Base-by-base conservation (phyloP, 2,329 filamentous ascomycete species). In the Phaeosphaeriaceae sp. region DNA sequence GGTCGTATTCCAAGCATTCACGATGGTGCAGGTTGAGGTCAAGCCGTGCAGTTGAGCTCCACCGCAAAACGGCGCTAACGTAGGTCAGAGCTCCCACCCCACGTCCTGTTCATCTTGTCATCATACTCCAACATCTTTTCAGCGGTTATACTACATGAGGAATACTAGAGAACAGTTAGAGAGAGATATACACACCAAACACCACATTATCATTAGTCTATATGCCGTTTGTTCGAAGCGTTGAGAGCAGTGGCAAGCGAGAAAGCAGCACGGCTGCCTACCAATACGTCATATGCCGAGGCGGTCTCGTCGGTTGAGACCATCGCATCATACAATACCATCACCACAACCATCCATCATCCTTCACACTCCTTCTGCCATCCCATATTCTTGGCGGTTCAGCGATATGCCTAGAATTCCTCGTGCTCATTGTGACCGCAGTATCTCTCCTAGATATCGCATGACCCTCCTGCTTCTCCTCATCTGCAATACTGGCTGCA, bases 1-100 rank as follows among this genome's bases (percentile, higher is more conserved):
- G 81, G 83, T 67, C 82, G 77, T 62, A 84, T 70, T 67, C 82
- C 82, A 68, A 85, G 77, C 80, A 82, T 82, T 66, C 76, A 77
- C 75, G 49, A 26, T 26, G 23, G 48, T 57, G 55, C 57, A 63
- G 58, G 58, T 52, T 51, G 52, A 46, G 39, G 44, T 49, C 32
- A 43, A 61, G 53, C 44, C 43, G 56, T 51, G 34, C 49, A 26
- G 23, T 42, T 41, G 41, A 54, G 51, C 50, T 55, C 48, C 37
- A 53, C 30, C 36, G 48, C 54, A 42, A 50, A 48, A 52, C 32
- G 13, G 38, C 45, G 46, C 52, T 46, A 49, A 49, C 48, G 40
- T 43, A 46, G 35, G 50, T 49, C 43, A 26, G 48, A 52, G 50
- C 39, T 47, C 41, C 44, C 32, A 38, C 42, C 34, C 37, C 37